phyloP scores from a whole-genome alignment of 768 basidiomycete species.

The Terana coerulea region DNA sequence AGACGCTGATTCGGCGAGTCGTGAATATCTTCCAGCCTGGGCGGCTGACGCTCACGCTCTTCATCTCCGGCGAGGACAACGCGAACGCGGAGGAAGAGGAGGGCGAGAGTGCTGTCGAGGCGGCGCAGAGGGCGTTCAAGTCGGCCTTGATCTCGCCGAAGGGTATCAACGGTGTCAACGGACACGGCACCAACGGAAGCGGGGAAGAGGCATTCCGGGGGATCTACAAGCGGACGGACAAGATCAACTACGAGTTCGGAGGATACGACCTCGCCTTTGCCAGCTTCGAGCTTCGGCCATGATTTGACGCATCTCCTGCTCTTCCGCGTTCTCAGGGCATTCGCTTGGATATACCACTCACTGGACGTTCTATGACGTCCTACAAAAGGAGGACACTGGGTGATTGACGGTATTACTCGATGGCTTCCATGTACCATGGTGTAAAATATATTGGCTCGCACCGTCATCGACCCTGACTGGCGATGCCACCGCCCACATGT shows the following conservation, averaged over 20 bases:
- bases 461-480: no score
- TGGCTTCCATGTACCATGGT: no score
- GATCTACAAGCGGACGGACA: slow-evolving; percentile 81
- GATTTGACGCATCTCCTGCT: no score
- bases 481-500: no score
- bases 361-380: no score
- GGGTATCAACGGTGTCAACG: slow-evolving; percentile 3
- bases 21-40: slow-evolving; percentile 92
- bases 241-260: slow-evolving; percentile 97
- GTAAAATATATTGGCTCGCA: no score
- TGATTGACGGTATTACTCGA: no score
- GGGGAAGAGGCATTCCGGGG: slow-evolving; percentile 20
- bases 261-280: slow-evolving; percentile 90
- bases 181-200: slow-evolving; percentile 2
- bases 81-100: slow-evolving; percentile 38
- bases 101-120: slow-evolving; percentile 60
- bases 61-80: slow-evolving; percentile 70
- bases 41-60: slow-evolving; percentile 81
- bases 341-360: no score
- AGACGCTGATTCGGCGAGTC: slow-evolving; percentile 81
- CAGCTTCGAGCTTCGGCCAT: slow-evolving; percentile 61
- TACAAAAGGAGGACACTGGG: no score
- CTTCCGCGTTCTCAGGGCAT: no score
- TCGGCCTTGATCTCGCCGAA: slow-evolving; percentile 45
- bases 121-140: slow-evolving; percentile 71